Evolutionary conservation across 2,329 filamentous ascomycete genomes (phyloP).

Genomic region (Fusarium illudens): DNA sequence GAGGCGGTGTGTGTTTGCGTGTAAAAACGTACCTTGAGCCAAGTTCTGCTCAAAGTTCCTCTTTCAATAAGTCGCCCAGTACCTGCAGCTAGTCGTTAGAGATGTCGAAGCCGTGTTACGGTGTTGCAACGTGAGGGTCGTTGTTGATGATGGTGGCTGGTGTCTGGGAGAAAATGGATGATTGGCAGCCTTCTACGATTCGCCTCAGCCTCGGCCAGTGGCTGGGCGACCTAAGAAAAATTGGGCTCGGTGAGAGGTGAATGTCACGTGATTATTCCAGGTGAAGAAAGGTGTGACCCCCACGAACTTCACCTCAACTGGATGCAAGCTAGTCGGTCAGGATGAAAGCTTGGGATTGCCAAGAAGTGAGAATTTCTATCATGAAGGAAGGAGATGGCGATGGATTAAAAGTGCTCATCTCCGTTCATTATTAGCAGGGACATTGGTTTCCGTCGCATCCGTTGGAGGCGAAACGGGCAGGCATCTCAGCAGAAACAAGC

Average conservation of each 20-base stretch:
- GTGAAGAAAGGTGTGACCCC: slow-evolving; percentile 1
- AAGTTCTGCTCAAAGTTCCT: slow-evolving; percentile 48
- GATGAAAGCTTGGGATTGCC: background rate
- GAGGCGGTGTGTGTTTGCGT: slow-evolving; percentile 39
- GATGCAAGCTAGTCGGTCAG: background rate
- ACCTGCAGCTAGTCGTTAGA: background rate
- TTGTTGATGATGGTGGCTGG: slow-evolving; percentile 10
- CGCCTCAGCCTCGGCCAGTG: slow-evolving; percentile 30
- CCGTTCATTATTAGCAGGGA: background rate
- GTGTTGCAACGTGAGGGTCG: slow-evolving; percentile 6
- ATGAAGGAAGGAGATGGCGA: background rate
- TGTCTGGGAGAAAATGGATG: slow-evolving; percentile 29
- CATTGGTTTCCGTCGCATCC: background rate
- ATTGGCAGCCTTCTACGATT: slow-evolving; percentile 15
- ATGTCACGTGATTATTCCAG: slow-evolving; percentile 2
- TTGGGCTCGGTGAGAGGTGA: slow-evolving; percentile 18
- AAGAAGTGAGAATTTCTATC: background rate
- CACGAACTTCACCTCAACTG: slow-evolving; percentile 6
- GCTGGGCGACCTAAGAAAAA: background rate
- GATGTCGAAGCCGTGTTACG: slow-evolving; percentile 2
- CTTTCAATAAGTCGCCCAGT: slow-evolving; percentile 22
- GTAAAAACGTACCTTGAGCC: slow-evolving; percentile 62
- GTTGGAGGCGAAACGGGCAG: background rate
- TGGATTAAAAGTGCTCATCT: background rate
- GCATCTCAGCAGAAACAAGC: background rate